phyloP scores from a whole-genome alignment of 139 green algal genomes.

The Chlamydomonas schloesseri region DNA sequence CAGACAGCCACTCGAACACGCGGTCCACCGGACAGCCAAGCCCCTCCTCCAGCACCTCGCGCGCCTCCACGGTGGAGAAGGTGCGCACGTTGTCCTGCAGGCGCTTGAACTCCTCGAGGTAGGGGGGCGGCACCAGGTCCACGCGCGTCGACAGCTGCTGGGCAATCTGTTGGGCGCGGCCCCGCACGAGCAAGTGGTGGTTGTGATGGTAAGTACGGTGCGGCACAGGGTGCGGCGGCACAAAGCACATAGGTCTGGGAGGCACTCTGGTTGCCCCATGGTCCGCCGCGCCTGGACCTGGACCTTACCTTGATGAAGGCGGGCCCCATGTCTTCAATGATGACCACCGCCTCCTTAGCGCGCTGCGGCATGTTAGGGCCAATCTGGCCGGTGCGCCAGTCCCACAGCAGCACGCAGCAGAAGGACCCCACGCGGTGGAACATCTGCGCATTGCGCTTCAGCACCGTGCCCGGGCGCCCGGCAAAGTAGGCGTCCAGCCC shows the following conservation, averaged over 20 bases:
- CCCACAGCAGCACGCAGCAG: constrained; percentile 48
- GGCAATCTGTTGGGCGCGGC: constrained; percentile 54
- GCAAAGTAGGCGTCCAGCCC: constrained; percentile 60
- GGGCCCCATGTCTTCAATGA: constrained; percentile 61
- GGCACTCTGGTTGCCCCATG: no score
- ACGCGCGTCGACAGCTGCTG: constrained; percentile 70
- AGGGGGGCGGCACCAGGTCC: constrained; percentile 65
- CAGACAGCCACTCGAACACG: constrained; percentile 71
- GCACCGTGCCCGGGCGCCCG: constrained; percentile 26
- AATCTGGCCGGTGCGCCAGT: constrained; percentile 51
- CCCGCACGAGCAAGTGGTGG: no score
- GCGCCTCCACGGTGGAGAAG: constrained; percentile 66
- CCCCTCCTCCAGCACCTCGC: constrained; percentile 59
- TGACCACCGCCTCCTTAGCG: constrained; percentile 44
- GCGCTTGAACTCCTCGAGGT: constrained; percentile 60
- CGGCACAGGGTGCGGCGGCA: no score
- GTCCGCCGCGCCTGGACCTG: no score
- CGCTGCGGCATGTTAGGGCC: constrained; percentile 54
- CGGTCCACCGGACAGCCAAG: constrained; percentile 51
- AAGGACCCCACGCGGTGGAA: constrained; percentile 54
- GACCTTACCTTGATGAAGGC: constrained; percentile 63
- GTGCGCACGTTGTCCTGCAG: constrained; percentile 74
- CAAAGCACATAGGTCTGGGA: no score
- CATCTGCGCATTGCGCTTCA: constrained; percentile 47
- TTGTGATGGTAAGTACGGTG: no score